A percentile compares a stretch with the other conserved stretches of the same genome.
phyloP scores from a whole-genome alignment of 129 eudicot species.

The Lonicera japonica region DNA sequence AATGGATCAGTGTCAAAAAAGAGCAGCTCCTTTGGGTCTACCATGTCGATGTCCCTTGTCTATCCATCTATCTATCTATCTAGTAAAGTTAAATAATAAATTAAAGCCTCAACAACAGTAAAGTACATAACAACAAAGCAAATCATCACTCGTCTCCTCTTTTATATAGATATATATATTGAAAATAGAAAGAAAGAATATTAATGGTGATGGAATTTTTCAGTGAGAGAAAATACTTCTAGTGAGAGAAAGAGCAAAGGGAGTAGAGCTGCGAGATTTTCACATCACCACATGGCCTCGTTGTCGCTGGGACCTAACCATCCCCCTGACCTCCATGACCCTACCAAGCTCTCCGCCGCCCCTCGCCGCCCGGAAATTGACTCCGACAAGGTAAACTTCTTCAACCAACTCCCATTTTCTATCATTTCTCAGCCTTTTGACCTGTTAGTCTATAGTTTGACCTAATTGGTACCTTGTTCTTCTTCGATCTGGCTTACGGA shows the following conservation, averaged over 20 bases:
- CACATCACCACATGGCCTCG: slow-evolving; percentile 41
- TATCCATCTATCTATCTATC: too few relatives aligned
- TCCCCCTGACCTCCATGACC: slow-evolving; percentile 22
- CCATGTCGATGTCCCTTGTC: too few relatives aligned
- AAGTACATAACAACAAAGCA: too few relatives aligned
- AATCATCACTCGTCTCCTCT: too few relatives aligned
- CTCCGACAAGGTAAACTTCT: background rate
- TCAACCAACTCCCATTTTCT: background rate
- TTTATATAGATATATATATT: too few relatives aligned
- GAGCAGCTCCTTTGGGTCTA: too few relatives aligned
- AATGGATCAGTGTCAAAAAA: too few relatives aligned
- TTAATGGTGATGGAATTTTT: too few relatives aligned
- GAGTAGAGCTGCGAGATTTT: background rate
- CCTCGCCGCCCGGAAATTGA: background rate
- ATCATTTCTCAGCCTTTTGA: background rate
- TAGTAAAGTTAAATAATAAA: too few relatives aligned
- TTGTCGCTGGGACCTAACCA: slow-evolving; percentile 31
- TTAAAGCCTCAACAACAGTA: too few relatives aligned
- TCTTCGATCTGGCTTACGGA: slow-evolving; percentile 21
- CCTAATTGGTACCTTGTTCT: background rate
- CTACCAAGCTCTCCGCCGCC: slow-evolving; percentile 16
- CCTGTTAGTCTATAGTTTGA: background rate
- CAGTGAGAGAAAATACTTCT: too few relatives aligned
- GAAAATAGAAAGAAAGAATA: too few relatives aligned
- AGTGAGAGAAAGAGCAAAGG: background rate